phyloP scores from a whole-genome alignment of 257 asterid species.

The Rauvolfia tetraphylla region DNA sequence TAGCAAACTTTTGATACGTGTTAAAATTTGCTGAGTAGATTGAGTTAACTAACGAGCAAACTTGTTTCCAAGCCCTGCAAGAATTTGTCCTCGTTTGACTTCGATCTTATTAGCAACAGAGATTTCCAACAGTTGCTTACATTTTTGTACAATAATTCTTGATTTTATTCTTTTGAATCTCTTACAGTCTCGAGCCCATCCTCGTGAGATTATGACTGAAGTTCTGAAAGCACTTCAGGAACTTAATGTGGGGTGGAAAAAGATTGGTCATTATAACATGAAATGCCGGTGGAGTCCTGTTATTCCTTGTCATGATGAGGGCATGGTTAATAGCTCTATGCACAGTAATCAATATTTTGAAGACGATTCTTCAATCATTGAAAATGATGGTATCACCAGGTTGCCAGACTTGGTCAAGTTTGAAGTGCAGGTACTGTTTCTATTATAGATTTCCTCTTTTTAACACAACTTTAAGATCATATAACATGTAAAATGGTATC shows the following conservation, averaged over 20 bases:
- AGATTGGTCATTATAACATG: constrained; percentile 86
- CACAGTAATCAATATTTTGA: constrained; percentile 44
- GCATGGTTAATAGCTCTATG: constrained; percentile 41
- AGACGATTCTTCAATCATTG: constrained; percentile 53
- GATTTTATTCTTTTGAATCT: constrained; percentile 15
- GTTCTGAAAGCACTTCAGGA: constrained; percentile 86
- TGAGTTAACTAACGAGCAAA: not conserved
- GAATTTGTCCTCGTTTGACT: not conserved
- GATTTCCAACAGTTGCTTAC: not conserved
- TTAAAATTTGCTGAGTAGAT: not conserved
- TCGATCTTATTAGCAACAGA: not conserved
- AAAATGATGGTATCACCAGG: constrained; percentile 41
- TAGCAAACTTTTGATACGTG: not conserved
- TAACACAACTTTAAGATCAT: not conserved
- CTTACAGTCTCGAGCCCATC: constrained; percentile 79
- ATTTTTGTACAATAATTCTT: not conserved
- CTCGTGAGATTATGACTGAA: constrained; percentile 93
- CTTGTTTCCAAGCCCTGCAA: constrained; percentile 1
- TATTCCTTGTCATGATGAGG: constrained; percentile 38
- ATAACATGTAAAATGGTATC: not conserved
- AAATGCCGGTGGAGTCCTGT: constrained; percentile 78
- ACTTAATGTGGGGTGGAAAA: constrained; percentile 77
- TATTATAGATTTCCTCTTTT: not conserved
- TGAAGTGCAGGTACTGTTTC: constrained; percentile 73
- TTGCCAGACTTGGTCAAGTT: constrained; percentile 66